Evolutionary conservation across 192 early-diverging fungal genomes (phyloP).

Genomic region (Coemansia sp.): DNA sequence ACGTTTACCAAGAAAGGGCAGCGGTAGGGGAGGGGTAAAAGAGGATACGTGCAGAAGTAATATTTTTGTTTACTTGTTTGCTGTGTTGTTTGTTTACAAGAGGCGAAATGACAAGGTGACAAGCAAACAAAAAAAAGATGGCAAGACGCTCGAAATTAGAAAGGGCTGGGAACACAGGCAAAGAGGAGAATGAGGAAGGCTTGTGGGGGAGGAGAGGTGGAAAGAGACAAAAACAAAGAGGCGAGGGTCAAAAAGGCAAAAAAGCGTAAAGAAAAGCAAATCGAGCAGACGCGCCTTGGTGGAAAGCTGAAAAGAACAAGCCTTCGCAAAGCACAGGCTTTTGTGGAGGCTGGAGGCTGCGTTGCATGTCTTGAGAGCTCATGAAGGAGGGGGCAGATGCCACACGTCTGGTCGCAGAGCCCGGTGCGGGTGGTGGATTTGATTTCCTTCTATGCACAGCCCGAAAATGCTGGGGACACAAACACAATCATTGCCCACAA

Average conservation of each 20-base stretch:
- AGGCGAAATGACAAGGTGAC: background rate
- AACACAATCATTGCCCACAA: no score
- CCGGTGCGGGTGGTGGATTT: no score
- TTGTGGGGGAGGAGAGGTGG: background rate
- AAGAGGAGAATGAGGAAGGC: constrained; percentile 4
- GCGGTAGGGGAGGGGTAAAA: background rate
- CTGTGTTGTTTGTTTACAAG: constrained; percentile 11
- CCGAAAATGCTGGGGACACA: no score
- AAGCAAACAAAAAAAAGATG: constrained; percentile 8
- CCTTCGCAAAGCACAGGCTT: no score
- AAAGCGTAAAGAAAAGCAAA: background rate
- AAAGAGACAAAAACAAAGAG: background rate
- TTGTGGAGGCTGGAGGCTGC: no score
- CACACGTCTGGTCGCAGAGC: no score
- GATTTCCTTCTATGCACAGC: no score
- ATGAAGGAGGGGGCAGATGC: no score
- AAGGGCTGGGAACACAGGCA: background rate
- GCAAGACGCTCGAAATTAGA: constrained; percentile 7
- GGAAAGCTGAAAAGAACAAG: no score
- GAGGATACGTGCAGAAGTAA: background rate
- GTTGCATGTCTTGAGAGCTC: no score
- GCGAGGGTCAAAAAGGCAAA: background rate
- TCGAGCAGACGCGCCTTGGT: no score
- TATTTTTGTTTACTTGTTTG: no score
- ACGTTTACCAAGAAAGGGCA: background rate